phyloP scores from a whole-genome alignment of 257 asterid genomes.

The Pogostemon cablin region DNA sequence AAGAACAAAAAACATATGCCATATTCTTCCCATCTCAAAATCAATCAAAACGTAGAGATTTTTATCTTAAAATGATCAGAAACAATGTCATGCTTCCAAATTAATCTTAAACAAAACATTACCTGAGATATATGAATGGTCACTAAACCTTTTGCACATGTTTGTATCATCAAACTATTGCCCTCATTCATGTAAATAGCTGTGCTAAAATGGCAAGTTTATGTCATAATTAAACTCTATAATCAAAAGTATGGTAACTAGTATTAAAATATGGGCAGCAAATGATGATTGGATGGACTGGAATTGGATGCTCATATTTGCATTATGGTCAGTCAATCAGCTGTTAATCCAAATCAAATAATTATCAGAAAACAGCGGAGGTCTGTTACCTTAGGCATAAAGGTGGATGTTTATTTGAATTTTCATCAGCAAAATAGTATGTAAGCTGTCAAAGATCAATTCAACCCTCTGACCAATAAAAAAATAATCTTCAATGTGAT shows the following conservation, averaged over 20 bases:
- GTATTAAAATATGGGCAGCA: not conserved
- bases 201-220: not conserved
- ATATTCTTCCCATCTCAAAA: constrained; percentile 32
- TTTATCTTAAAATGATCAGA: constrained; percentile 8
- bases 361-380: constrained; percentile 18
- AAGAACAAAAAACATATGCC: constrained; percentile 9
- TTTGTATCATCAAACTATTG: constrained; percentile 13
- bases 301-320: constrained; percentile 17
- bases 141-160: constrained; percentile 1
- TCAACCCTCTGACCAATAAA: not conserved
- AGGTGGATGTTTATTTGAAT: not conserved
- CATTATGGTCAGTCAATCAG: constrained; percentile 6
- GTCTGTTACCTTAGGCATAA: constrained; percentile 18
- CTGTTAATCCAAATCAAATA: constrained; percentile 2
- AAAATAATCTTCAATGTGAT: not conserved
- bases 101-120: not conserved
- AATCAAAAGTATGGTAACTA: not conserved
- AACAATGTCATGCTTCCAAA: constrained; percentile 11
- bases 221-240: not conserved
- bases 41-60: constrained; percentile 11
- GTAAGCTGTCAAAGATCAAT: not conserved
- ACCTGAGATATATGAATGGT: not conserved
- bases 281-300: constrained; percentile 26
- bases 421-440: not conserved
- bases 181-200: not conserved